Evolutionary conservation across 2,329 filamentous ascomycete species (phyloP).

Genomic region (Zymoseptoria passerinii): DNA sequence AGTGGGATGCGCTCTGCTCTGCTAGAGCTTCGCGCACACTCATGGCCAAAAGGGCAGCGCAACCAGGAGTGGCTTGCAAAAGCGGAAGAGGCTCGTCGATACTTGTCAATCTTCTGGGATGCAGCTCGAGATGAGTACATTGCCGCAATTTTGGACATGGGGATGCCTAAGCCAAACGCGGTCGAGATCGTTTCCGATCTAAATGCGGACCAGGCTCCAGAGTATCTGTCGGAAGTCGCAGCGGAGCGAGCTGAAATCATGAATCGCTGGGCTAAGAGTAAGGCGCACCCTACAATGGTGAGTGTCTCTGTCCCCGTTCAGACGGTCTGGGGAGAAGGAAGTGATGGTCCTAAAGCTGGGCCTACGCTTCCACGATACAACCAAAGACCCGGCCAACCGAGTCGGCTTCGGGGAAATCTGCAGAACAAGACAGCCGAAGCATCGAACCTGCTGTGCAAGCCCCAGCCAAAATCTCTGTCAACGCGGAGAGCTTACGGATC

Average conservation of each 20-base stretch:
- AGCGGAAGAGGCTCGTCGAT: not conserved
- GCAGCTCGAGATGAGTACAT: not conserved
- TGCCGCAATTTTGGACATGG: not conserved
- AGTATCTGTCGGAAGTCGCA: not conserved
- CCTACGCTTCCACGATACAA: not conserved
- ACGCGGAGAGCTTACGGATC: conserved; percentile 1
- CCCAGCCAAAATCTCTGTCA: not conserved
- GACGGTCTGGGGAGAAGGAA: not conserved
- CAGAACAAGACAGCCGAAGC: no score
- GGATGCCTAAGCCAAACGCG: no score
- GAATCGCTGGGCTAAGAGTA: not conserved
- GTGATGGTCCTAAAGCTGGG: not conserved
- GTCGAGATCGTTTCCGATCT: not conserved
- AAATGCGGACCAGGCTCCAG: not conserved
- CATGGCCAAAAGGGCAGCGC: not conserved
- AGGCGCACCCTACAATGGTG: not conserved
- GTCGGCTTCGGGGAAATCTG: not conserved
- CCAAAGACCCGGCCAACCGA: not conserved
- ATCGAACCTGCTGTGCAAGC: not conserved
- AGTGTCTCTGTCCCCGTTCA: not conserved
- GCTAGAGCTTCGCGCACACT: not conserved
- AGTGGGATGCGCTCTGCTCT: not conserved
- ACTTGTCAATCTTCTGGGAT: not conserved
- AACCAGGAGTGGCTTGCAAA: not conserved
- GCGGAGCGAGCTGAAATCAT: not conserved